phyloP scores from a whole-genome alignment of 1,284 basidiomycete species.

The Clitocybe nebularis region DNA sequence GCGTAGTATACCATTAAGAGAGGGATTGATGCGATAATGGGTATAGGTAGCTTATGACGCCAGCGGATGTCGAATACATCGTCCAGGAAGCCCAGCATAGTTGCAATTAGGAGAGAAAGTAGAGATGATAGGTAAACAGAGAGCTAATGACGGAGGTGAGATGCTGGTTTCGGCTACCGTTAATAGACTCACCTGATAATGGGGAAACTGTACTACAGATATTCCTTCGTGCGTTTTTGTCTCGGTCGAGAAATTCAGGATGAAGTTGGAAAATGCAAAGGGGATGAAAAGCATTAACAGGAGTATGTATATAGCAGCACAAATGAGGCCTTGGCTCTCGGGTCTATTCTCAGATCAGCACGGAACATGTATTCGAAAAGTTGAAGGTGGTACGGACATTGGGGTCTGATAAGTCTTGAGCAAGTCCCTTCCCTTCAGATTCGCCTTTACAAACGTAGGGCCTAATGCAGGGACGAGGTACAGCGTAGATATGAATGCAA shows the following conservation, averaged over 20 bases:
- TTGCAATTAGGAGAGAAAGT: conserved; percentile 87
- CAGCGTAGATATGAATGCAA: conserved; percentile 72
- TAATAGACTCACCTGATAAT: conserved; percentile 66
- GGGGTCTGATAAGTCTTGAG: conserved; percentile 71
- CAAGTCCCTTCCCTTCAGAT: conserved; percentile 77
- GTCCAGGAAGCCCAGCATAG: conserved; percentile 93
- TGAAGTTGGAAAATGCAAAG: conserved; percentile 79
- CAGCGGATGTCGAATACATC: conserved; percentile 99
- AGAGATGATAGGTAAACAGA: conserved; percentile 91
- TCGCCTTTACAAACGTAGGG: conserved; percentile 69
- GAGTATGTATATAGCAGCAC: conserved; percentile 86
- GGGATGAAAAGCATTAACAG: conserved; percentile 85
- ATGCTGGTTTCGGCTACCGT: conserved; percentile 5
- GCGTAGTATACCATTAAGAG: conserved; percentile 96
- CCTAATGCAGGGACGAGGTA: conserved; percentile 75
- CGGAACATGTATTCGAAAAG: conserved; percentile 1
- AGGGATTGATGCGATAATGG: conserved; percentile 92
- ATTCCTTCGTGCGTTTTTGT: conserved; percentile 54
- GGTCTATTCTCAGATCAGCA: conserved; percentile 54
- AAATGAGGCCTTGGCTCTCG: conserved; percentile 90
- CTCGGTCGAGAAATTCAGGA: conserved; percentile 42
- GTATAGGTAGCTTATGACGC: conserved; percentile 97
- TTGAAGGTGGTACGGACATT: conserved; percentile 54
- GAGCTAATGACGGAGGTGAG: conserved; percentile 45
- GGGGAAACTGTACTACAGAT: conserved; percentile 72